A percentile compares a stretch with the other conserved stretches of the same genome.
phyloP scores from a whole-genome alignment of 2,329 filamentous ascomycete genomes.

The Penicillium sp. region DNA sequence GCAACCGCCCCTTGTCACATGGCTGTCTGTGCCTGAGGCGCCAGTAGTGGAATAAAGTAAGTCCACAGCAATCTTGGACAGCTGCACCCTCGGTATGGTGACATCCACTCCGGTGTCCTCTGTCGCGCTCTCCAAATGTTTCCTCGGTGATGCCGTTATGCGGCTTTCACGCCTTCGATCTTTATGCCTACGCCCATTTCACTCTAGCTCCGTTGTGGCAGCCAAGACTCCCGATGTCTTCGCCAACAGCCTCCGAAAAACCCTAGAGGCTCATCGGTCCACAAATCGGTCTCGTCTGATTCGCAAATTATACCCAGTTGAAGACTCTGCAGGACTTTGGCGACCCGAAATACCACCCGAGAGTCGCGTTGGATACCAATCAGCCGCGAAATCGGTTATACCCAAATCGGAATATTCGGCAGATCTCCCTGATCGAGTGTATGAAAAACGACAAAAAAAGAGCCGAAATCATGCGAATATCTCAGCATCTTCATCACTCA shows the following conservation, averaged over 20 bases:
- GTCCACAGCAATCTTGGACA: not conserved
- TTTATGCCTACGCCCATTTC: slow-evolving; percentile 2
- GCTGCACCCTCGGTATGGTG: slow-evolving; percentile 7
- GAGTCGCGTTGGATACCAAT: slow-evolving; percentile 15
- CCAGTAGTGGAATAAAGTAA: not conserved
- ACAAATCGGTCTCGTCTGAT: slow-evolving; percentile 39
- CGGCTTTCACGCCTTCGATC: slow-evolving; percentile 15
- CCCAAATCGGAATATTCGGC: not conserved
- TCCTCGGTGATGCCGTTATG: slow-evolving; percentile 25
- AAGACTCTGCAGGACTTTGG: slow-evolving; percentile 16
- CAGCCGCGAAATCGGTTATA: not conserved
- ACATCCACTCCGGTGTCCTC: slow-evolving; percentile 5
- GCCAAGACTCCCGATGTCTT: slow-evolving; percentile 28
- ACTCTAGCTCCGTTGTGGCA: slow-evolving; percentile 9
- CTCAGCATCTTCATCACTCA: not conserved
- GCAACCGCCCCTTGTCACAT: slow-evolving; percentile 11
- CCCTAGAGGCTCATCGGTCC: slow-evolving; percentile 43
- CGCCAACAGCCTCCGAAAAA: slow-evolving; percentile 37
- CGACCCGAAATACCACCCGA: slow-evolving; percentile 19
- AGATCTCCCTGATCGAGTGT: not conserved
- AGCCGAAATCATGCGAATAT: not conserved
- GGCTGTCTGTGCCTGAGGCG: slow-evolving; percentile 11
- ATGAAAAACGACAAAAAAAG: slow-evolving; percentile 7
- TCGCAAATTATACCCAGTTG: slow-evolving; percentile 29
- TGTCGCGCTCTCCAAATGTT: slow-evolving; percentile 17